Base-by-base conservation (phyloP, 768 basidiomycete genomes). In the Coprinopsis cinerea region DNA sequence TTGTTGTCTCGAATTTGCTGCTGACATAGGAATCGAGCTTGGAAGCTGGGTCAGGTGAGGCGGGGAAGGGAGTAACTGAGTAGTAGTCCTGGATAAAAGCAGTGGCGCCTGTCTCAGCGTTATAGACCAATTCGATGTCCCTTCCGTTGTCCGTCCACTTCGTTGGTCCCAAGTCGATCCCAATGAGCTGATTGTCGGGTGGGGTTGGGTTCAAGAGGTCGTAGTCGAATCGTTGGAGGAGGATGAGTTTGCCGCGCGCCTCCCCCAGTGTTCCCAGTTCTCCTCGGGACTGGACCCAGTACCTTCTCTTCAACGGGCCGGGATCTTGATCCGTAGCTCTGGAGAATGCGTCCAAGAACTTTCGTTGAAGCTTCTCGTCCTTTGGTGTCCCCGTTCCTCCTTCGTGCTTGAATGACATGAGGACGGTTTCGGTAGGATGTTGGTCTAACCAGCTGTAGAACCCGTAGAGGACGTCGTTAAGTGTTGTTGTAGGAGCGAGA, bases 11-110 rank as follows among this genome's bases (percentile, higher is more conserved):
- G 59, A 66, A 73, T 54, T 78, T 76, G 51, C 66, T 63, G 18
- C 70, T 62, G 34, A 78, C 67, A 52, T 73, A 74, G 13, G 44
- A 25, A 26, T 65, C 64, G n/a, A n/a, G n/a, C 7, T 60, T 58
- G 6, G 63, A 60, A 14, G 68, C n/a, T n/a, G n/a, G n/a, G n/a
- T n/a, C 67, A 1, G 71, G 62, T 6, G 65, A 64, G 11, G 49
- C 28, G 1, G 71, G 61, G 14, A 73, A 57, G 11, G 63, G 52
- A 4, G 47, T 62, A 48, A 68, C 65, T 15, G 67, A 64, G 49
- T 76, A 77, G 55, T 68, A 71, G 56, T 77, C 74, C 69, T 77
- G 73, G 43, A 77, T 76, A 52, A 62, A 76, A 1, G 75, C 75
- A 5, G 64, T 61, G 49, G 72, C 68, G 18, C 66, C 55, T 44